phyloP scores from a whole-genome alignment of 2,329 filamentous ascomycete genomes.

The Alternaria sp. region DNA sequence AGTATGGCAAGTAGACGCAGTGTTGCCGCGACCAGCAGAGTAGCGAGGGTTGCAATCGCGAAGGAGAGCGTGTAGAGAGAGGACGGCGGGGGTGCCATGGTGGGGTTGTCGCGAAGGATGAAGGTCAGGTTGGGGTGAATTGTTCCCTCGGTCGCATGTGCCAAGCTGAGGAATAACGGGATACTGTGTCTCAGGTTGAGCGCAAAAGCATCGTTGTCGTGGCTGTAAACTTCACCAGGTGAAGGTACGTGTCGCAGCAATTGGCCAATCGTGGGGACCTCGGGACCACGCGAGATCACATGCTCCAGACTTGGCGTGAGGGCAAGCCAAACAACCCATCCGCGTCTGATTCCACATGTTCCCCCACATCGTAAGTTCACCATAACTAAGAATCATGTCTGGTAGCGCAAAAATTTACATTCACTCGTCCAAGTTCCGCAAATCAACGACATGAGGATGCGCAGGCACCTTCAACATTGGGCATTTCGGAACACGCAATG shows the following conservation, averaged over 20 bases:
- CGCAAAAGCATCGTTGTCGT: not conserved
- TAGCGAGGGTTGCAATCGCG: conserved; percentile 40
- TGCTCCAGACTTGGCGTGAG: not conserved
- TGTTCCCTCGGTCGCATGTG: not conserved
- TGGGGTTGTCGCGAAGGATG: conserved; percentile 1
- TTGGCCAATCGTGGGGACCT: conserved; percentile 9
- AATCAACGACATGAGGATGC: accelerated
- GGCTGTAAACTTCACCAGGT: not conserved
- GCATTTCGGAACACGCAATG: not conserved
- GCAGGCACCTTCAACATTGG: not conserved
- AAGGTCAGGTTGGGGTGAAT: not conserved
- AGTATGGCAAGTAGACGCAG: conserved; percentile 52
- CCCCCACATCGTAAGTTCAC: no score
- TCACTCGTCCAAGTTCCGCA: not conserved
- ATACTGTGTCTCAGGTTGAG: not conserved
- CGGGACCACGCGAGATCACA: conserved; percentile 3
- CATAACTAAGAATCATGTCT: no score
- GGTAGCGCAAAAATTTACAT: no score
- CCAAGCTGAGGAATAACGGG: not conserved
- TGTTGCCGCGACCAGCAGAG: conserved; percentile 40
- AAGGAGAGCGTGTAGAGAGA: conserved; percentile 35
- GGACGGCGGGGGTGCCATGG: conserved; percentile 27
- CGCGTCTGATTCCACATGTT: not conserved
- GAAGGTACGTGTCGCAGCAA: conserved; percentile 5
- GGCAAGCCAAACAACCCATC: not conserved